These are phyloP conservation scores for Amanita jacksonii DNA, from an alignment of 768 basidiomycete genomes.

Conservation along the genomic window DNA sequence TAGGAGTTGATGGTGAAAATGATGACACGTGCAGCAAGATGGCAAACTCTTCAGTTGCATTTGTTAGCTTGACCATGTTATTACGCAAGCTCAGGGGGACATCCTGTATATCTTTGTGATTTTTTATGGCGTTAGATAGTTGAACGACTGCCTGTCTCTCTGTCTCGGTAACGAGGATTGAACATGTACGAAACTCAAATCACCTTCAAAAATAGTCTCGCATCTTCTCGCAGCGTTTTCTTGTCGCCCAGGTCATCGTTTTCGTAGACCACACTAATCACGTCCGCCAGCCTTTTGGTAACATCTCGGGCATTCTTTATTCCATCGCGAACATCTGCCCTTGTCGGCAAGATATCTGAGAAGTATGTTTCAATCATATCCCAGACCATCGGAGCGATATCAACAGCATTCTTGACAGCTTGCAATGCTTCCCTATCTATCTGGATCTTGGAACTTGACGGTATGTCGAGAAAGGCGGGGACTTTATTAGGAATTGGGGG, in stretches of 20 bases:
- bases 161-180: constrained; percentile 4
- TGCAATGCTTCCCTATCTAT: constrained; percentile 75
- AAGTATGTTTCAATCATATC: constrained; percentile 67
- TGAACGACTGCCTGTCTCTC: constrained; percentile 59
- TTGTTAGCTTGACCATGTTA: constrained; percentile 68
- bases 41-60: constrained; percentile 80
- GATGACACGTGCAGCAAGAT: constrained; percentile 83
- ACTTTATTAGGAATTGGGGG: constrained; percentile 29
- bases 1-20: constrained; percentile 48
- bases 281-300: constrained; percentile 52
- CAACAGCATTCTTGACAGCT: constrained; percentile 69
- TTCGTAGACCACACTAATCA: constrained; percentile 48
- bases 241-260: constrained; percentile 45
- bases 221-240: constrained; percentile 64
- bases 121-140: constrained; percentile 65
- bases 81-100: constrained; percentile 46
- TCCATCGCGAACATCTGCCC: constrained; percentile 38
- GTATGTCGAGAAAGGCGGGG: constrained; percentile 32
- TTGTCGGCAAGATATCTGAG: constrained; percentile 30
- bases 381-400: constrained; percentile 78
- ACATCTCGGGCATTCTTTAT: constrained; percentile 54
- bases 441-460: constrained; percentile 46
- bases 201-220: constrained; percentile 77
- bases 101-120: constrained; percentile 48
- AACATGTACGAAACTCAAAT: constrained; percentile 8